A percentile compares a stretch with the other conserved stretches of the same genome.
Evolutionary conservation across 2,329 filamentous ascomycete species (phyloP).

Genomic region (Curvularia verruculosa): DNA sequence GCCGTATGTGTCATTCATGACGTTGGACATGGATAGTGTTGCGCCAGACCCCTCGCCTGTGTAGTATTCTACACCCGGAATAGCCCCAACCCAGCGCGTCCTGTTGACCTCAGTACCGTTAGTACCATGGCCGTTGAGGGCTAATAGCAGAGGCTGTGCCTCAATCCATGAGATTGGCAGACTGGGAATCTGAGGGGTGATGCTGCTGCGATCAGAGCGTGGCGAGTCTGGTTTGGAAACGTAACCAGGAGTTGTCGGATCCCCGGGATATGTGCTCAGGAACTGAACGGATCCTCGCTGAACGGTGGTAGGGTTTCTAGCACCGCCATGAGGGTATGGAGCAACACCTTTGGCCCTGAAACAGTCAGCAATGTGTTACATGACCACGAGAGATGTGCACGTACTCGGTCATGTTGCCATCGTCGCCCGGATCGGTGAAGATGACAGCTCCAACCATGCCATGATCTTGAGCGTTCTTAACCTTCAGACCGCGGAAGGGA

Average conservation of each 20-base stretch:
- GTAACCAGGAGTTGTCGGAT: slow-evolving; percentile 63
- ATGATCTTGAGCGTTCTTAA: slow-evolving; percentile 55
- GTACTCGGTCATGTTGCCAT: slow-evolving; percentile 54
- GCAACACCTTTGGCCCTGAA: slow-evolving; percentile 50
- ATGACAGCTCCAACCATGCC: slow-evolving; percentile 55
- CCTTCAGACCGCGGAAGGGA: slow-evolving; percentile 55
- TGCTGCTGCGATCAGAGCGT: slow-evolving; percentile 67
- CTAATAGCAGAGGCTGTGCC: slow-evolving; percentile 78
- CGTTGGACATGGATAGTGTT: slow-evolving; percentile 59
- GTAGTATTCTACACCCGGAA: slow-evolving; percentile 45
- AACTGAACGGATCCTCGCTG: slow-evolving; percentile 62
- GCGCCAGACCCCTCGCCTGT: slow-evolving; percentile 61
- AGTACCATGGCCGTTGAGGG: slow-evolving; percentile 81
- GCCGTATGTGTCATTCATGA: slow-evolving; percentile 81
- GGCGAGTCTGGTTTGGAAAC: slow-evolving; percentile 81
- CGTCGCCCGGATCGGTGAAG: slow-evolving; percentile 55
- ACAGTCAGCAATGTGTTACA: background rate
- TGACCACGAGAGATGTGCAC: background rate
- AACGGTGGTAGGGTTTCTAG: slow-evolving; percentile 54
- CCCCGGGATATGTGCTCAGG: slow-evolving; percentile 61
- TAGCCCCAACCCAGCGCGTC: slow-evolving; percentile 47
- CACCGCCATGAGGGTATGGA: slow-evolving; percentile 52
- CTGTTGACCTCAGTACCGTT: slow-evolving; percentile 53
- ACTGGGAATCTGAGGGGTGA: slow-evolving; percentile 79
- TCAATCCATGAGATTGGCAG: slow-evolving; percentile 84